phyloP scores from a whole-genome alignment of 129 eudicot species.

The Chrysanthemum seticuspe region DNA sequence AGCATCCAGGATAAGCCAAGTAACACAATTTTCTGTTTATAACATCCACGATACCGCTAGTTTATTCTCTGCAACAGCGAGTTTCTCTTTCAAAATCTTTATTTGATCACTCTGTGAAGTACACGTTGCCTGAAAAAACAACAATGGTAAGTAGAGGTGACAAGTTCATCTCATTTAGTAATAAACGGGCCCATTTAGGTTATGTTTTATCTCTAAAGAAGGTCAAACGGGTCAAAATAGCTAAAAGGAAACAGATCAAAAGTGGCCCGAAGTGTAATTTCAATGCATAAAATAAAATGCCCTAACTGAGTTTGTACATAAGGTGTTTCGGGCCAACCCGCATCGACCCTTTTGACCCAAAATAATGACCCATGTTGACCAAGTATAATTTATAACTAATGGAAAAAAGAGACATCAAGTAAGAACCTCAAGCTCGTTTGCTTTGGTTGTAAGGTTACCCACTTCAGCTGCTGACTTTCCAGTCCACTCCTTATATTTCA shows the following conservation, averaged over 20 bases:
- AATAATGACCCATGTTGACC: neutral
- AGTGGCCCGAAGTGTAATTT: neutral
- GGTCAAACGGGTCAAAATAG: neutral
- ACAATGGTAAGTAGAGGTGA: neutral
- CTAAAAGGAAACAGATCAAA: neutral
- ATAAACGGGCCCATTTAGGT: too few species aligned
- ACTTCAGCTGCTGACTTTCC: conserved; percentile 65
- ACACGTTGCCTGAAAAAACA: conserved; percentile 55
- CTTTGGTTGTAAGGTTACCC: conserved; percentile 48
- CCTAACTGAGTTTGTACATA: too few species aligned
- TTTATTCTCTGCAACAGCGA: conserved; percentile 70
- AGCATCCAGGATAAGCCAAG: neutral
- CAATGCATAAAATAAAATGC: conserved; percentile 5
- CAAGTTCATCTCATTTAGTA: neutral
- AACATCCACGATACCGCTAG: conserved; percentile 50
- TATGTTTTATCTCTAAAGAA: neutral
- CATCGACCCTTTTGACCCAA: neutral
- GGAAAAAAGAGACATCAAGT: neutral
- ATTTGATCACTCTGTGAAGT: conserved; percentile 62
- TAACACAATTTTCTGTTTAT: neutral
- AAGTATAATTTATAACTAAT: neutral
- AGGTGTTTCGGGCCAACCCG: neutral
- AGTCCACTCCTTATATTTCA: conserved; percentile 49
- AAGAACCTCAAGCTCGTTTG: conserved; percentile 76
- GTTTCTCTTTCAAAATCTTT: conserved; percentile 59